Conservation (phyloP, 306 rosid species). For the Cyclanthera cordifolia region DNA sequence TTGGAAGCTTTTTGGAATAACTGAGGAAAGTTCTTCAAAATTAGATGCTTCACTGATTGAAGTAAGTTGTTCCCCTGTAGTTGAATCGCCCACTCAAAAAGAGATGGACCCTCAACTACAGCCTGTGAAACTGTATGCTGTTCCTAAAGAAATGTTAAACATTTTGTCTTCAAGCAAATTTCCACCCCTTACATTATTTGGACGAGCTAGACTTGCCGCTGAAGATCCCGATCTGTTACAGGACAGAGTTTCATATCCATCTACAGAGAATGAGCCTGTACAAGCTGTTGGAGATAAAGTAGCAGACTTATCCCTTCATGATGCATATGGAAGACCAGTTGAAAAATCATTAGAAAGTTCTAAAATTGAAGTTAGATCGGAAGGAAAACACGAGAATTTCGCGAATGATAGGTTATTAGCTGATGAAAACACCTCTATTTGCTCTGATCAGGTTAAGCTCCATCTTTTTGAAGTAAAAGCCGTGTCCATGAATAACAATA, state of each 20-base stretch:
- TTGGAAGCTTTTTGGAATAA: slow-evolving; percentile 50
- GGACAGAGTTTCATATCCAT: slow-evolving; percentile 15
- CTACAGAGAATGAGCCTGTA: slow-evolving; percentile 19
- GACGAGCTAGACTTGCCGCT: slow-evolving; percentile 57
- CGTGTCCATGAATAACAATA: slow-evolving; percentile 9
- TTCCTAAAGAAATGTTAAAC: slow-evolving; percentile 17
- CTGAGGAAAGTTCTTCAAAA: slow-evolving; percentile 22
- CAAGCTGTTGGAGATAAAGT: slow-evolving; percentile 23
- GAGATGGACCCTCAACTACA: slow-evolving; percentile 23
- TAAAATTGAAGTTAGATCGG: neutral
- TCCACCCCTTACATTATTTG: slow-evolving; percentile 50
- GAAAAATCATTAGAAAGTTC: neutral
- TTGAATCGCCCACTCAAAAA: slow-evolving; percentile 29
- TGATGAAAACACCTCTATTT: neutral
- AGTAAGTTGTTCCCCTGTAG: slow-evolving; percentile 17
- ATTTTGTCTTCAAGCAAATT: slow-evolving; percentile 30
- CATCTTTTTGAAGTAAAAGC: slow-evolving; percentile 13
- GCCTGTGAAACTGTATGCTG: slow-evolving; percentile 23
- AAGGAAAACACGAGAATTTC: neutral
- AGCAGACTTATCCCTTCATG: neutral
- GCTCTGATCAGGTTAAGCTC: neutral
- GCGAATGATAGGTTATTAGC: neutral
- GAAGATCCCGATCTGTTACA: slow-evolving; percentile 25
- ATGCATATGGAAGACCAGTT: neutral
- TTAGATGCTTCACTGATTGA: slow-evolving; percentile 20